Base-by-base conservation (phyloP, 1,284 basidiomycete genomes). In the Acaromyces ingoldii region DNA sequence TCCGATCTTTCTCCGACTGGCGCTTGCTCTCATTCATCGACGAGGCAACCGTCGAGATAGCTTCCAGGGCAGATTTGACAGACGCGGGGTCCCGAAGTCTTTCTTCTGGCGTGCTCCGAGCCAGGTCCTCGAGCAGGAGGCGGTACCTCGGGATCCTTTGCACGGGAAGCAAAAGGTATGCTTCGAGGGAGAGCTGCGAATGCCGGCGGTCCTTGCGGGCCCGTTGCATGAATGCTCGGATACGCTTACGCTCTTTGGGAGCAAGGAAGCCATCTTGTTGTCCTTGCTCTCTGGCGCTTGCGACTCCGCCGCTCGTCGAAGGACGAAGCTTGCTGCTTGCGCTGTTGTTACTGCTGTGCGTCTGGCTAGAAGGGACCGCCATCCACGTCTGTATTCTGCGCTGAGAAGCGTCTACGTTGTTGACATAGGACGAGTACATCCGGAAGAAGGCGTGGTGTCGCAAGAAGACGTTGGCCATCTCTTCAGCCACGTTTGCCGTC, bases 81-180 rank as follows among this genome's bases (percentile, higher is more conserved):
- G 28, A 19, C 11, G 24, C 45, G 24, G 50, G 28, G n/a, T 63
- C 53, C 3, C 54, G 22, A 9, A 72, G 51, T 22, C 58, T 58
- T 31, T 47, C 15, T 9, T 58, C 49, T 25, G 61, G 57, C 22
- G 70, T 73, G 43, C 65, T 63, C 28, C 58, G 59, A 30, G 65
- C 62, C n/a, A 74, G 58, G 43, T 74, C 67, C 43, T 73, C 71
- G 17, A 74, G 56, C 29, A 98, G 80, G 56, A 99, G 79, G 63
- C 88, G 85, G 79, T 99, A 99, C 19, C 93, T 85, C 11, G 95
- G 95, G 68, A 99, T 88, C 44, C 93, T 85, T 76, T 99, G 93
- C 22, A 99, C 87, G 30, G 93, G 93, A 38, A 98, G 82, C 5
- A 98, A 81, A 25, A 98, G 79, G 75, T 98, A 98, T 7, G 87